Conservation (phyloP, 2,329 filamentous ascomycete genomes). For the Ascochyta viciae-villosae region DNA sequence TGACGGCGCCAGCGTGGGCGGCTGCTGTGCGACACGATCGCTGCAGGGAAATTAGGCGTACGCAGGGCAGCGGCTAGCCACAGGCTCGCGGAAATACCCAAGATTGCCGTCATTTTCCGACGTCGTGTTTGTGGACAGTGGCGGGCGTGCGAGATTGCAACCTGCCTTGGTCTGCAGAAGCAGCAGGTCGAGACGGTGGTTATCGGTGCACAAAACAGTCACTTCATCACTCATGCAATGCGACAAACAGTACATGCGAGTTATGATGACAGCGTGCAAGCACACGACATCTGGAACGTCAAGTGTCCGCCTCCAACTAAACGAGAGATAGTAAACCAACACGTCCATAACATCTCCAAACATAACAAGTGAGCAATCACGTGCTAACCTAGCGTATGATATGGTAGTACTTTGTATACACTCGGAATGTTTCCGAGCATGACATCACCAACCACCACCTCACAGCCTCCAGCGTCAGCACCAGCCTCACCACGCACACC, state of each 20-base stretch:
- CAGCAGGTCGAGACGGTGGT: constrained; percentile 4
- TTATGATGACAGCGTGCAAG: too few species aligned
- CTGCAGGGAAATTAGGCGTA: constrained; percentile 32
- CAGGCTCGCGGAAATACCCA: constrained; percentile 28
- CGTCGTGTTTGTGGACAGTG: constrained; percentile 8
- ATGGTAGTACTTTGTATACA: too few species aligned
- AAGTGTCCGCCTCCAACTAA: too few species aligned
- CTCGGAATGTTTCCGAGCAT: background rate
- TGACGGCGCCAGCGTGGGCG: constrained; percentile 6
- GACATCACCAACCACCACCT: background rate
- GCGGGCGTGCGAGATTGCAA: constrained; percentile 9
- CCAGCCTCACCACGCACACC: background rate
- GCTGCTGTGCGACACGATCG: constrained; percentile 20
- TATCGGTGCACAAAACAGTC: too few species aligned
- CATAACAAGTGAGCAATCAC: too few species aligned
- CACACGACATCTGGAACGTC: too few species aligned
- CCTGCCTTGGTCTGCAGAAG: background rate
- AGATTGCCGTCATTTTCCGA: constrained; percentile 31
- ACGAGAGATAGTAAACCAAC: too few species aligned
- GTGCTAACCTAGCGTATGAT: too few species aligned
- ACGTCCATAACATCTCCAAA: background rate
- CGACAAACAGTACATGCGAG: too few species aligned
- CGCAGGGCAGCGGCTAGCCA: constrained; percentile 26
- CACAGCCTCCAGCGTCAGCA: background rate
- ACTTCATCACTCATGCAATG: too few species aligned